phyloP scores from a whole-genome alignment of 2,329 filamentous ascomycete genomes.

The Apiospora phragmitis region DNA sequence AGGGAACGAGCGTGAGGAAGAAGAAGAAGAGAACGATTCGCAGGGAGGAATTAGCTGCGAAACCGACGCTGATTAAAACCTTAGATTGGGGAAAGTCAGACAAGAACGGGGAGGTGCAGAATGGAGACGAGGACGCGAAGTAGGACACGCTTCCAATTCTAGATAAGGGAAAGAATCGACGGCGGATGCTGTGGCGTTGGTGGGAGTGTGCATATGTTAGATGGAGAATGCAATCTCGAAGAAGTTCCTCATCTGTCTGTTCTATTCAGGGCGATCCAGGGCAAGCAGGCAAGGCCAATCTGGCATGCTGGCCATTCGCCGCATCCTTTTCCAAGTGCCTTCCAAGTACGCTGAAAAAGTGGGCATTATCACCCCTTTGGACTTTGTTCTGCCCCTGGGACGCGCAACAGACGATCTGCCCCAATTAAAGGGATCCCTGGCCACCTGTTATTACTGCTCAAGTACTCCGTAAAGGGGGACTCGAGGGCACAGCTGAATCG shows the following conservation, averaged over 20 bases:
- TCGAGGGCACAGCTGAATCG: not conserved
- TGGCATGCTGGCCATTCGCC: not conserved
- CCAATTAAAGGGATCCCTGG: not conserved
- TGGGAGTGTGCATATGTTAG: constrained; percentile 2
- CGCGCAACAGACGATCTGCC: not conserved
- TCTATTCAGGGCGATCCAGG: not conserved
- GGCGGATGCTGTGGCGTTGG: constrained; percentile 7
- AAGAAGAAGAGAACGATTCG: constrained; percentile 1
- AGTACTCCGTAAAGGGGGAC: not conserved
- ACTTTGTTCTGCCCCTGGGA: not conserved
- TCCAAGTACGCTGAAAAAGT: not conserved
- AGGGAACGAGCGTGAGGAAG: not conserved
- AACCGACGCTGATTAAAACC: not conserved
- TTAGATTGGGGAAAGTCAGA: constrained; percentile 6
- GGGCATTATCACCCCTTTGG: not conserved
- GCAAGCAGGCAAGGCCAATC: not conserved
- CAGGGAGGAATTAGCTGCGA: not conserved
- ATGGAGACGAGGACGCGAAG: too few relatives aligned
- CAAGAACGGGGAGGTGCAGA: not conserved
- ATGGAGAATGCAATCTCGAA: constrained; percentile 22
- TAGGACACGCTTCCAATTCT: constrained; percentile 9
- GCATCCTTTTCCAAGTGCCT: not conserved
- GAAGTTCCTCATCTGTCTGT: constrained; percentile 23
- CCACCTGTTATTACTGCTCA: not conserved
- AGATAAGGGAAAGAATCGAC: constrained; percentile 4